Evolutionary conservation across 495 filamentous ascomycete species (phyloP), one percentile per base, ranked within the genome.

Genomic region (Astrothelium macrocarpum): DNA sequence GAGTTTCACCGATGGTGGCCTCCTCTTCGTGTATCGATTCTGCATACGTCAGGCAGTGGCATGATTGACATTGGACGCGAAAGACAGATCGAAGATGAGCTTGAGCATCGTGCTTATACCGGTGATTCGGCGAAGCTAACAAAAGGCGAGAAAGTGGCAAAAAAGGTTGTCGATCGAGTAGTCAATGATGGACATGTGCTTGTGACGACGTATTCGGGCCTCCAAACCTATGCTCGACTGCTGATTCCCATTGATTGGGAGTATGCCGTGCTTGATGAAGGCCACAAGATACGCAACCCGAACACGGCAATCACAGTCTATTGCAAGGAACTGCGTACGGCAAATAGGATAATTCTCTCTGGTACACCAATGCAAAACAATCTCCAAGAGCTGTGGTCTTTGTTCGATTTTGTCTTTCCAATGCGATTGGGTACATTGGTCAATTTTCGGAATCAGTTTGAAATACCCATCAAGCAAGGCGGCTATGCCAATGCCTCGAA

Each of bases 1-100:
- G 94, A 98, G 70, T 97, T 98, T 68, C 94, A 97, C 73, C 84
- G 86, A 28, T 98, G 94, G 94, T 97, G 94, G 94, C 94, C 94
- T 18, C 86, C 94, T 23, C 80, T 98, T 31, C 85, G 94, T 25
- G 94, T 97, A 0, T 95, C 91, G 0, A 97, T 97, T 65, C 76
- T 98, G 43, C 94, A 98, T 75, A 88, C 89, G 0, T 96, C 93
- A 23, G 94, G 94, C 10, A 96, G 91, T 70, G 94, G 94, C 2
- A 97, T 97, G 94, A 77, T 97, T 20, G 90, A 95, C 66, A 73
- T 93, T 49, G 76, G 80, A 18, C 82, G 77, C 36, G 90, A 95
- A 69, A 82, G 80, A 49, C 82, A 77, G 29, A 80, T 85, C n/a
- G 90, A 96, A 71, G 85, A 89, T 53, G 81, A 84, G 2, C 75